Evolutionary conservation across 495 filamentous ascomycete genomes (phyloP), one percentile per base, ranked within the genome.

Genomic region (Penicillium salamii): DNA sequence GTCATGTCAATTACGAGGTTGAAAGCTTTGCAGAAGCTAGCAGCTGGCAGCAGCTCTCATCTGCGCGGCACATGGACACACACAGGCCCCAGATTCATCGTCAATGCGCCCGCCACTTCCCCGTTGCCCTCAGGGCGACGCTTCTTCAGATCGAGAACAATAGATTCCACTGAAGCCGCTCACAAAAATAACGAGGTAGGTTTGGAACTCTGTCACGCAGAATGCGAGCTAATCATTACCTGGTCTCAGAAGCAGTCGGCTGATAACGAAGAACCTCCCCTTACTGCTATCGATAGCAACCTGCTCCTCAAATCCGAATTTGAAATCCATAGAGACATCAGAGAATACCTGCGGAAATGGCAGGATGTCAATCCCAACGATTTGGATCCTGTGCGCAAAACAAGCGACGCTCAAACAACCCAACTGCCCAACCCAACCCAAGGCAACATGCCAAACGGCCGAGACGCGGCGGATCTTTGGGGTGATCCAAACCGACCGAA

Each of bases 311-410:
- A 63, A 40, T 61, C 49, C 45, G 67, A 75, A 49, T 62, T 74
- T 23, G 70, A 70, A 32, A 53, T 56, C 14, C 62, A 68, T 34
- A 59, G 58, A 35, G 55, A 74, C 39, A 78, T 84, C 41, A 72
- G 81, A 47, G 54, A 76, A 28, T 75, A 75, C 36, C 64, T 87
- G 15, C 65, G 68, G 28, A 62, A 67, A 70, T 87, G 84, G 84
- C 71, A 79, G 38, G 52, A 59, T 3, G 52, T 40, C 8, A 64
- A 66, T 37, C 46, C 62, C 1, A 68, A 67, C 23, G 17, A 34
- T 5, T 17, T 72, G 23, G 73, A 76, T 31, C 71, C 73, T 0
- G 53, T 76, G 6, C 62, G 52, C 7, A 61, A 59, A 17, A 54
- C 61, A 1, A 54, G 45, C n/a, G 53, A 55, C 8, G 50, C 51